These are phyloP conservation scores for Penicillium bialowiezense DNA, from an alignment of 495 filamentous ascomycete species.

Conservation along the genomic window DNA sequence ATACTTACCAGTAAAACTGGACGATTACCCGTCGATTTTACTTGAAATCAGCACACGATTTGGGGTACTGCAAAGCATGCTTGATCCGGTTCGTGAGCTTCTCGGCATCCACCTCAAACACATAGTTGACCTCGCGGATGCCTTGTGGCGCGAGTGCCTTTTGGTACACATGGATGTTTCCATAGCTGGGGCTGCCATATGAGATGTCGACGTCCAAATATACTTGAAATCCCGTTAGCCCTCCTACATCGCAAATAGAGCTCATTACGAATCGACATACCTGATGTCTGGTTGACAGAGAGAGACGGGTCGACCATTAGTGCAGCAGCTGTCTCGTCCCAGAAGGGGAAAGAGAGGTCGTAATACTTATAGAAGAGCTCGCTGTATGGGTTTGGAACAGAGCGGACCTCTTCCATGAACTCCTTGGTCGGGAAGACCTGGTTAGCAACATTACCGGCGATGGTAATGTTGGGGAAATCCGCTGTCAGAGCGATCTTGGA, in stretches of 20 bases:
- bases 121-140: constrained; percentile 28
- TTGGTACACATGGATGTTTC: constrained; percentile 33
- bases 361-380: constrained; percentile 33
- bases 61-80: constrained; percentile 28
- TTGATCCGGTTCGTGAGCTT: constrained; percentile 29
- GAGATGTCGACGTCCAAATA: constrained; percentile 34
- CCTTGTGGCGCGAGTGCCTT: constrained; percentile 29
- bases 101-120: constrained; percentile 31
- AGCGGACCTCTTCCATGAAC: constrained; percentile 25
- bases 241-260: no score
- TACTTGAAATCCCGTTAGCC: constrained; percentile 11
- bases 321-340: constrained; percentile 41
- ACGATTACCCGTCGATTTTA: not conserved
- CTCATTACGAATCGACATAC: constrained; percentile 6
- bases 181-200: constrained; percentile 35
- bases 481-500: constrained; percentile 40
- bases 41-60: constrained; percentile 18
- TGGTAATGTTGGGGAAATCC: constrained; percentile 38
- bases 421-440: constrained; percentile 28
- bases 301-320: constrained; percentile 33
- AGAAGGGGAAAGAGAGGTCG: constrained; percentile 33
- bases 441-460: constrained; percentile 41
- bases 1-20: not conserved
- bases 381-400: constrained; percentile 27
- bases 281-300: constrained; percentile 27